Conservation (phyloP, 257 asterid genomes). For the Ehretia macrophylla region DNA sequence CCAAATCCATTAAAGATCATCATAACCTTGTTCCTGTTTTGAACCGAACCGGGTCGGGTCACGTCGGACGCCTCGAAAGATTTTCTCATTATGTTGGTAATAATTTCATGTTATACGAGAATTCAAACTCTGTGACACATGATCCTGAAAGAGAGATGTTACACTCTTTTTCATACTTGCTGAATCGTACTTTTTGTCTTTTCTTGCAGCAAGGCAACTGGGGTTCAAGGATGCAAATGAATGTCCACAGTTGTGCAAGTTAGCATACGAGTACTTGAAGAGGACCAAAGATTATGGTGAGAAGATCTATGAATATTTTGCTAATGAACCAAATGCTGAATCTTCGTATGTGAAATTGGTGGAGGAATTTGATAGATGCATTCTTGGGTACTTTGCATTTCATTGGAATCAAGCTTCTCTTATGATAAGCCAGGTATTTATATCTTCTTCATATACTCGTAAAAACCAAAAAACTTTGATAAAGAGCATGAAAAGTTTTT, state of each 20-base stretch:
- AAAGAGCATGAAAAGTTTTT: too few relatives aligned
- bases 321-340: constrained; percentile 37
- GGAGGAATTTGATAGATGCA: constrained; percentile 83
- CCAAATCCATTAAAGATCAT: constrained; percentile 21
- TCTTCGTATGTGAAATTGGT: constrained; percentile 58
- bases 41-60: constrained; percentile 51
- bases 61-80: constrained; percentile 47
- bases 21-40: constrained; percentile 45
- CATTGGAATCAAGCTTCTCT: constrained; percentile 69
- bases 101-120: neutral
- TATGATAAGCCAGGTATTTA: constrained; percentile 55
- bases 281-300: constrained; percentile 51
- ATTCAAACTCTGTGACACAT: too few relatives aligned
- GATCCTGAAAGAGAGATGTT: too few relatives aligned
- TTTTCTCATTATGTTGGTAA: constrained; percentile 78
- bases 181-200: neutral
- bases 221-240: constrained; percentile 71
- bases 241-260: constrained; percentile 48
- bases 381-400: constrained; percentile 75
- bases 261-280: constrained; percentile 64
- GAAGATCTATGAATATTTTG: constrained; percentile 59
- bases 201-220: constrained; percentile 62
- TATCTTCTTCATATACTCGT: neutral
- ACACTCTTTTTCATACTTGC: neutral
- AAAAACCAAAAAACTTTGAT: too few relatives aligned